These are phyloP conservation scores for Hypoxylon sp. DNA, from an alignment of 2,329 filamentous ascomycete species.

Conservation along the genomic window DNA sequence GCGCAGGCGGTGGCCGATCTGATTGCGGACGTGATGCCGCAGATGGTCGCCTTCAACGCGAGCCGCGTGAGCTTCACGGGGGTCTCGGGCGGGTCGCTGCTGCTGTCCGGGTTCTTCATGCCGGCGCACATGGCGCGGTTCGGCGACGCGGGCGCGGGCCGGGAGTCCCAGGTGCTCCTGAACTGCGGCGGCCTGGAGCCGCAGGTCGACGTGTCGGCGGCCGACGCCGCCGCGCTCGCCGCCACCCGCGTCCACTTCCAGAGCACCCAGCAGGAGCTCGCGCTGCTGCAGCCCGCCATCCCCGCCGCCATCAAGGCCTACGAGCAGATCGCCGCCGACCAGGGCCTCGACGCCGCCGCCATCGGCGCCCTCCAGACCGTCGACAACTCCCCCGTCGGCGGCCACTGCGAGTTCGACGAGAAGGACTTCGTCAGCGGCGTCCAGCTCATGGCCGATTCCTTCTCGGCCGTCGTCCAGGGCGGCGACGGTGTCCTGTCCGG, in stretches of 20 bases:
- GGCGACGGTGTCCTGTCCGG: slow-evolving; percentile 59
- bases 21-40: slow-evolving; percentile 57
- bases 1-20: slow-evolving; percentile 64
- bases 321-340: slow-evolving; percentile 55
- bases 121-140: slow-evolving; percentile 63
- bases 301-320: slow-evolving; percentile 60
- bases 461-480: slow-evolving; percentile 61
- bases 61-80: slow-evolving; percentile 65
- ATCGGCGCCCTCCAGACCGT: slow-evolving; percentile 64
- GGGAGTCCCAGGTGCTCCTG: slow-evolving; percentile 60
- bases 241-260: slow-evolving; percentile 65
- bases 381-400: slow-evolving; percentile 63
- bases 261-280: slow-evolving; percentile 61
- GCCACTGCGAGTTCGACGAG: slow-evolving; percentile 67
- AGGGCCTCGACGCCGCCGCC: slow-evolving; percentile 54
- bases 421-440: slow-evolving; percentile 63
- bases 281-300: slow-evolving; percentile 58
- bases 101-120: slow-evolving; percentile 66
- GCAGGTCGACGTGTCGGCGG: slow-evolving; percentile 59
- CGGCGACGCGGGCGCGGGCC: slow-evolving; percentile 24
- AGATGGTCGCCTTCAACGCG: slow-evolving; percentile 62
- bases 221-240: slow-evolving; percentile 50
- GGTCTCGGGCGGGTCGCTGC: slow-evolving; percentile 62
- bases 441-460: slow-evolving; percentile 64
- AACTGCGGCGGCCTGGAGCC: slow-evolving; percentile 64